Conservation (phyloP, 169 alveolate species). For the Plasmodium ovale region DNA sequence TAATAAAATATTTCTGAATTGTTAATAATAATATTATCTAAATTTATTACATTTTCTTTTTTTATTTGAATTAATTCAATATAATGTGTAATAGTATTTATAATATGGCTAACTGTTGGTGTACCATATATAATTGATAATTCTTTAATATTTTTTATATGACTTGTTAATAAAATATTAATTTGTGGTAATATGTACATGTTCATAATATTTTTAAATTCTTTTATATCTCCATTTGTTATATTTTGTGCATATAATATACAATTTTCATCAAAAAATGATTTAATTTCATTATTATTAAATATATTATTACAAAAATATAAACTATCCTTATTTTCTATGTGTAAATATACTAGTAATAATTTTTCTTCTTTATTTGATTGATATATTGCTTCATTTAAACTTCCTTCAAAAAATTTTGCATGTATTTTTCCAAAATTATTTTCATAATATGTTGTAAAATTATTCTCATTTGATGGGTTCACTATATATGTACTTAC, state of each 20-base stretch:
- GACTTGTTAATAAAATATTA: constrained; percentile 16
- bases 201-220: constrained; percentile 4
- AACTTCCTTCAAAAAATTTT: constrained; percentile 31
- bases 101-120: constrained; percentile 20
- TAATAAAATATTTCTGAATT: background rate
- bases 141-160: constrained; percentile 9
- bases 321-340: constrained; percentile 18
- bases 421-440: constrained; percentile 24
- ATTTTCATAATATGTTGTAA: constrained; percentile 26
- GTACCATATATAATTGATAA: constrained; percentile 34
- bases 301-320: constrained; percentile 38
- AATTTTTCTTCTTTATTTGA: constrained; percentile 46
- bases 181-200: constrained; percentile 49
- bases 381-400: constrained; percentile 46
- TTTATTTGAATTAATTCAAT: constrained; percentile 19
- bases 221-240: constrained; percentile 13
- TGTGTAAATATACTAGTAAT: constrained; percentile 48
- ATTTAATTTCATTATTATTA: constrained; percentile 21
- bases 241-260: constrained; percentile 37
- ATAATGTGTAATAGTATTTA: constrained; percentile 11
- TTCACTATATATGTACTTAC: constrained; percentile 20
- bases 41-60: constrained; percentile 1
- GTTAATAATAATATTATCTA: background rate
- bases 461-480: background rate
- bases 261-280: constrained; percentile 28